A percentile compares a stretch with the other conserved stretches of the same genome.
phyloP scores from a whole-genome alignment of 768 basidiomycete species.

The Russula griseocarnosa region DNA sequence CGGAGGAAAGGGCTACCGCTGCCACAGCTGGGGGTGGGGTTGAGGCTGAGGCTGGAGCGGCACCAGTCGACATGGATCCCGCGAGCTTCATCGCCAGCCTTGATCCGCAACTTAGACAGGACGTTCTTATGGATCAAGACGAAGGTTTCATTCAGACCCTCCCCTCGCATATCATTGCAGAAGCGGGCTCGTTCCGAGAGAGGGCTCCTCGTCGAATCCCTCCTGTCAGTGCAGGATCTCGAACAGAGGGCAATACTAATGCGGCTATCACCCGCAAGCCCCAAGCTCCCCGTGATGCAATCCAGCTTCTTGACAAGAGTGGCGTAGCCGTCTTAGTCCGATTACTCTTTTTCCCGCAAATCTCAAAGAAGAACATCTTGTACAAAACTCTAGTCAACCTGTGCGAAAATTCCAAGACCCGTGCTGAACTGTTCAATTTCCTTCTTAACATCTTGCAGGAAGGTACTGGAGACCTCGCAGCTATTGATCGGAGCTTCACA shows the following conservation, averaged over 20 bases:
- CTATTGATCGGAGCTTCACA: slow-evolving; percentile 90
- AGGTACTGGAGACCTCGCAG: slow-evolving; percentile 85
- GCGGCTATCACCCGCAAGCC: slow-evolving; percentile 45
- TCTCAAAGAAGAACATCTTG: slow-evolving; percentile 76
- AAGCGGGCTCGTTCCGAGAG: slow-evolving; percentile 71
- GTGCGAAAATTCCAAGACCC: slow-evolving; percentile 90
- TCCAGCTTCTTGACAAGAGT: slow-evolving; percentile 86
- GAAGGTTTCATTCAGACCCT: slow-evolving; percentile 78
- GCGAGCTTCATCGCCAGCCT: slow-evolving; percentile 90
- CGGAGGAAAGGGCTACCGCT: slow-evolving; percentile 37
- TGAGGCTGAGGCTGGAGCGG: slow-evolving; percentile 30
- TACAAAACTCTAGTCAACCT: slow-evolving; percentile 91
- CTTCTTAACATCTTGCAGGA: slow-evolving; percentile 93
- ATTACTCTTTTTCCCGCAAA: slow-evolving; percentile 94
- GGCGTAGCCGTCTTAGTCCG: slow-evolving; percentile 87
- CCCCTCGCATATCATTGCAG: slow-evolving; percentile 82
- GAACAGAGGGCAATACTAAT: slow-evolving; percentile 22
- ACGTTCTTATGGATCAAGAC: slow-evolving; percentile 86
- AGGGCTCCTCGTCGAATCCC: slow-evolving; percentile 32
- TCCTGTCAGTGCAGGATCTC: slow-evolving; percentile 21
- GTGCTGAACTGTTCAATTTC: slow-evolving; percentile 90
- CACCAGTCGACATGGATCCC: slow-evolving; percentile 65
- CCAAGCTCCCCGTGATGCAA: slow-evolving; percentile 71
- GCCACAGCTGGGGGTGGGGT: slow-evolving; percentile 40
- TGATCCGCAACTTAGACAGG: slow-evolving; percentile 83